These are phyloP conservation scores for Pseudogymnoascus sp. DNA, from an alignment of 2,329 filamentous ascomycete species.

Conservation along the genomic window DNA sequence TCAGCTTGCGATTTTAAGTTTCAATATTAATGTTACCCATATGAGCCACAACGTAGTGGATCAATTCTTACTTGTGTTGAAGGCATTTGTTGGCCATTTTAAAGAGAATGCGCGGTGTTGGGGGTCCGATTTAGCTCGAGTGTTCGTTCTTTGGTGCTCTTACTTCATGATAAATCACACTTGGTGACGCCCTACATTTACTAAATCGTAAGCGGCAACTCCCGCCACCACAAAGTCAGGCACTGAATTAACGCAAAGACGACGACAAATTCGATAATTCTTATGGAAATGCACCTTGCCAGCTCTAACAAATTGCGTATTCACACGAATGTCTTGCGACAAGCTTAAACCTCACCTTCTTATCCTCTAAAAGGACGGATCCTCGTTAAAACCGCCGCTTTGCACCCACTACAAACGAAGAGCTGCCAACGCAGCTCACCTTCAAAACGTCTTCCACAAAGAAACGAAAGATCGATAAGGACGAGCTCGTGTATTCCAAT, in stretches of 20 bases:
- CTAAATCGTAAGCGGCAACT: constrained; percentile 10
- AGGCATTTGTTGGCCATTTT: background rate
- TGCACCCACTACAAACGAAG: constrained; percentile 16
- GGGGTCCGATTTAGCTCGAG: background rate
- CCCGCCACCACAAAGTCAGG: constrained; percentile 7
- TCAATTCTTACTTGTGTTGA: background rate
- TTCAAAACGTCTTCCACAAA: constrained; percentile 67
- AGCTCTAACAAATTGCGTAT: background rate
- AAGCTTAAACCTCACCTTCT: background rate
- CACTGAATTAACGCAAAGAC: constrained; percentile 8
- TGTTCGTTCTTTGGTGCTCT: background rate
- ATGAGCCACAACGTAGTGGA: background rate
- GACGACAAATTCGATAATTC: constrained; percentile 6
- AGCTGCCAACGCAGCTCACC: constrained; percentile 52
- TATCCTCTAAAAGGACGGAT: constrained; percentile 8
- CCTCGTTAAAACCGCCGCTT: background rate
- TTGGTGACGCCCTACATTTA: constrained; percentile 9
- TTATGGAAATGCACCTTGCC: background rate
- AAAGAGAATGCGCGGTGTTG: too few relatives aligned
- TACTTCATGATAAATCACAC: constrained; percentile 6
- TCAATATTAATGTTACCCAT: background rate
- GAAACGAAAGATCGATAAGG: constrained; percentile 59
- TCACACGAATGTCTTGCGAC: constrained; percentile 2
- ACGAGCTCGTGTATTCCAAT: constrained; percentile 20
- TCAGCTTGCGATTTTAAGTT: background rate